Evolutionary conservation across 169 alveolate species (phyloP).

Genomic region (Plasmodium malariae): DNA sequence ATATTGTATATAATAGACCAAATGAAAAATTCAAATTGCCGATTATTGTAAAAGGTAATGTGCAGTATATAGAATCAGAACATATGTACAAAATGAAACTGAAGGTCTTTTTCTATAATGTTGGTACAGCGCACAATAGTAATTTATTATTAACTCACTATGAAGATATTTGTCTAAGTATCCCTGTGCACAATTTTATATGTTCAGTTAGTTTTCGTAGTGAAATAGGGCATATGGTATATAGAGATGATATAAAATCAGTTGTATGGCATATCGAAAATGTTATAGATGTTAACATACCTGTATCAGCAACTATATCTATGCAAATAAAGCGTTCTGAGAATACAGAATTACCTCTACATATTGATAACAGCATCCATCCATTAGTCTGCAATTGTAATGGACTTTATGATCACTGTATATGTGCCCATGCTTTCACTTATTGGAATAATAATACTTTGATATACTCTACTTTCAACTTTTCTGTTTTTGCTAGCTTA

Average conservation of each 20-base stretch:
- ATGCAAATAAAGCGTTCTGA: too few relatives aligned
- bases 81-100: slow-evolving; percentile 64
- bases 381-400: too few relatives aligned
- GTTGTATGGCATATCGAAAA: slow-evolving; percentile 28
- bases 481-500: slow-evolving; percentile 44
- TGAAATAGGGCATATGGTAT: slow-evolving; percentile 21
- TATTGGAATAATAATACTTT: background rate
- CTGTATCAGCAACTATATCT: slow-evolving; percentile 21
- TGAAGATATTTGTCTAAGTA: slow-evolving; percentile 49
- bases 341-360: too few relatives aligned
- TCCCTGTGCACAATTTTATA: slow-evolving; percentile 69
- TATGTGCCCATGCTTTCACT: too few relatives aligned
- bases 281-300: slow-evolving; percentile 15
- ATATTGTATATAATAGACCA: background rate
- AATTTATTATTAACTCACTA: slow-evolving; percentile 22
- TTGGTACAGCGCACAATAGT: slow-evolving; percentile 9
- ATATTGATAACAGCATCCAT: too few relatives aligned
- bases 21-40: slow-evolving; percentile 44
- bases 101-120: slow-evolving; percentile 28
- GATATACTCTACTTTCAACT: slow-evolving; percentile 27
- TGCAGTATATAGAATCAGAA: slow-evolving; percentile 11
- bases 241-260: slow-evolving; percentile 16
- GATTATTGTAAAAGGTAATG: slow-evolving; percentile 23
- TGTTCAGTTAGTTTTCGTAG: slow-evolving; percentile 14
- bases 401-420: too few relatives aligned